phyloP scores from a whole-genome alignment of 306 rosid genomes.

The Pterocarpus macrocarpus region DNA sequence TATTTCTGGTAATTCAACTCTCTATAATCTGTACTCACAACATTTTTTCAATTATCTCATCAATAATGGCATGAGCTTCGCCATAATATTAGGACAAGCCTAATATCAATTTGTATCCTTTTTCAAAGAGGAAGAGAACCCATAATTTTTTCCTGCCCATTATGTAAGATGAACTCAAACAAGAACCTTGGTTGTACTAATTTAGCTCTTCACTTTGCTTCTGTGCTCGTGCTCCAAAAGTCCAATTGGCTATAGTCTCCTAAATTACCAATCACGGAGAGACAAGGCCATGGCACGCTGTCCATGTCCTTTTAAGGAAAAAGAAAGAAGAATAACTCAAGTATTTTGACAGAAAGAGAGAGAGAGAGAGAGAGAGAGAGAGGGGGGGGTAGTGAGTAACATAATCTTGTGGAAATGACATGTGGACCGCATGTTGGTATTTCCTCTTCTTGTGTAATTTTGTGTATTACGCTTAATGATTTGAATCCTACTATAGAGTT shows the following conservation, averaged over 20 bases:
- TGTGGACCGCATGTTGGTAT: slow-evolving; percentile 19
- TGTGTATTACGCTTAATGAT: background rate
- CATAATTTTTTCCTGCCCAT: slow-evolving; percentile 3
- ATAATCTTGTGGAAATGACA: slow-evolving; percentile 14
- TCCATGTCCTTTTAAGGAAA: slow-evolving; percentile 26
- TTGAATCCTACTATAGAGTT: background rate
- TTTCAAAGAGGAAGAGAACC: slow-evolving; percentile 1
- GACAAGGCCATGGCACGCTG: slow-evolving; percentile 34
- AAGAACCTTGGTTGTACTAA: background rate
- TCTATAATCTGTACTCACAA: slow-evolving; percentile 11
- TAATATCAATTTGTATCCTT: background rate
- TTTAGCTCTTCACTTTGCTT: background rate
- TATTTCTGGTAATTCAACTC: slow-evolving; percentile 51
- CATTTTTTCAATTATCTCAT: slow-evolving; percentile 23
- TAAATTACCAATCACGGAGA: slow-evolving; percentile 22
- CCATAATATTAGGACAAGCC: slow-evolving; percentile 36
- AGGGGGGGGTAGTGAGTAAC: background rate
- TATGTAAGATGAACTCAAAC: slow-evolving; percentile 25
- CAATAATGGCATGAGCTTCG: slow-evolving; percentile 43
- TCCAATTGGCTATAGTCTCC: background rate
- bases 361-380: background rate
- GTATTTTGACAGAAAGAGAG: background rate
- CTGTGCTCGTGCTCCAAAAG: slow-evolving; percentile 33
- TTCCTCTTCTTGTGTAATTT: slow-evolving; percentile 7
- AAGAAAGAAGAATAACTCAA: slow-evolving; percentile 2